Evolutionary conservation across 768 basidiomycete genomes (phyloP).

Genomic region (Heimioporus sp.): DNA sequence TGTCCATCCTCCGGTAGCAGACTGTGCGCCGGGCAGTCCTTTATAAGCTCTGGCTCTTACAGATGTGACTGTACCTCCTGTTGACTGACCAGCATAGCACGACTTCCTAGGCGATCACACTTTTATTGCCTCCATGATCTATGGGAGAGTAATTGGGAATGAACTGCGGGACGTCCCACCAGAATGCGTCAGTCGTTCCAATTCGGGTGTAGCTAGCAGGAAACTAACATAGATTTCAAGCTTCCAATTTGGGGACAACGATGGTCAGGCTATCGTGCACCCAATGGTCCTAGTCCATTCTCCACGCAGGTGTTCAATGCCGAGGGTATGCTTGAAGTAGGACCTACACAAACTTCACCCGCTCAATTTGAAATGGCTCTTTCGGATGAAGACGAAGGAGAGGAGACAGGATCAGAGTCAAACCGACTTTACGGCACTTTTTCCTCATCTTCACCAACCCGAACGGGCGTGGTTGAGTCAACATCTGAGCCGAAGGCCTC

Average conservation of each 20-base stretch:
- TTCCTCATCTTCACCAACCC: slow-evolving; percentile 10
- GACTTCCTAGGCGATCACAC: slow-evolving; percentile 13
- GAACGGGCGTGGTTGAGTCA: not conserved
- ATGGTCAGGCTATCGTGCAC: slow-evolving; percentile 22
- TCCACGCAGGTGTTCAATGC: slow-evolving; percentile 18
- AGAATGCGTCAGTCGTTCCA: slow-evolving; percentile 22
- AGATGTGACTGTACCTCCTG: slow-evolving; percentile 15
- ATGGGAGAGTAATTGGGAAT: slow-evolving; percentile 29
- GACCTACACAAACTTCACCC: slow-evolving; percentile 18
- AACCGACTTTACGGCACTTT: slow-evolving; percentile 6
- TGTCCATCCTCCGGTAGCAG: slow-evolving; percentile 22
- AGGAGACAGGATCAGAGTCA: slow-evolving; percentile 13
- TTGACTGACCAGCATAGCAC: slow-evolving; percentile 16
- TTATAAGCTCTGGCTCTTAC: slow-evolving; percentile 26
- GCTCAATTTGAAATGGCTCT: slow-evolving; percentile 17
- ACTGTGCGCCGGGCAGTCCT: slow-evolving; percentile 19
- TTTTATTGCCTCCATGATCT: slow-evolving; percentile 19
- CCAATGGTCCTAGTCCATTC: slow-evolving; percentile 27
- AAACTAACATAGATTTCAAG: slow-evolving; percentile 16
- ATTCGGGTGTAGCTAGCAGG: not conserved
- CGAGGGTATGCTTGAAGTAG: slow-evolving; percentile 22
- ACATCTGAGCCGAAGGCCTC: not conserved
- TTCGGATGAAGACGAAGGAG: slow-evolving; percentile 20
- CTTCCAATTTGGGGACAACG: slow-evolving; percentile 34
- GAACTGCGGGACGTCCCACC: slow-evolving; percentile 31